A percentile compares a stretch with the other conserved stretches of the same genome.
Conservation (phyloP, 208 protist genomes). For the Crithidia mellificae region DNA sequence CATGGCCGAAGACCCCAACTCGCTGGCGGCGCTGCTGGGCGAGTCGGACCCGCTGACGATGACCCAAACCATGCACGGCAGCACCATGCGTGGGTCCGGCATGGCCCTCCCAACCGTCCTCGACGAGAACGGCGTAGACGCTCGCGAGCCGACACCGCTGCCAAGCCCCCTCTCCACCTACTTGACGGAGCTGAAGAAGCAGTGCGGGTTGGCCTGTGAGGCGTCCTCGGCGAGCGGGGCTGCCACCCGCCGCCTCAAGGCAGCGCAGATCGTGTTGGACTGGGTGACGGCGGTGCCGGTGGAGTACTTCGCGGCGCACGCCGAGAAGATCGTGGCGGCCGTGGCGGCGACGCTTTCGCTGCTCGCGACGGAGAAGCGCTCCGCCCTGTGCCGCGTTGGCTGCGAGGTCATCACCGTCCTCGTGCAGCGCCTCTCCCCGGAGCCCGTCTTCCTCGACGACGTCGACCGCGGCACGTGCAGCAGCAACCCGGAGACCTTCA, state of each 20-base stretch:
- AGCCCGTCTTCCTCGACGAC: constrained; percentile 39
- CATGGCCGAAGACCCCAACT: constrained; percentile 80
- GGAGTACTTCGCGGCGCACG: constrained; percentile 35
- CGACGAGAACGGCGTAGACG: constrained; percentile 11
- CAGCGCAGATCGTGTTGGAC: constrained; percentile 52
- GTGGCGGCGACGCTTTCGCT: constrained; percentile 42
- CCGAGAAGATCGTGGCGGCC: constrained; percentile 22
- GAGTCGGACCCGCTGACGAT: constrained; percentile 27
- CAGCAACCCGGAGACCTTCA: constrained; percentile 19
- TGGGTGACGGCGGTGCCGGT: constrained; percentile 51
- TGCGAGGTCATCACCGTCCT: constrained; percentile 58
- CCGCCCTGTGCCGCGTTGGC: constrained; percentile 70
- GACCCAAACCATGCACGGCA: constrained; percentile 17
- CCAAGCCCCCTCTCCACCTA: constrained; percentile 33
- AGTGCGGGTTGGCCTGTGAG: constrained; percentile 25
- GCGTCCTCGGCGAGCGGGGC: constrained; percentile 12
- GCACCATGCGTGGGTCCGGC: constrained; percentile 13
- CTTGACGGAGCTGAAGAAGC: constrained; percentile 29
- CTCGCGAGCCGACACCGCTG: constrained; percentile 23
- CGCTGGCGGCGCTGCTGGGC: constrained; percentile 54
- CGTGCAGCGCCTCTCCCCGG: constrained; percentile 39
- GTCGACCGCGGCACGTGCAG: constrained; percentile 23
- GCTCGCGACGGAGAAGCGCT: constrained; percentile 71
- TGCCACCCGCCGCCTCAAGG: constrained; percentile 44
- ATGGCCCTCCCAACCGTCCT: neutral